A percentile compares a stretch with the other conserved stretches of the same genome.
Conservation (phyloP, 2,329 filamentous ascomycete genomes). For the Trichoderma citrinoviride region DNA sequence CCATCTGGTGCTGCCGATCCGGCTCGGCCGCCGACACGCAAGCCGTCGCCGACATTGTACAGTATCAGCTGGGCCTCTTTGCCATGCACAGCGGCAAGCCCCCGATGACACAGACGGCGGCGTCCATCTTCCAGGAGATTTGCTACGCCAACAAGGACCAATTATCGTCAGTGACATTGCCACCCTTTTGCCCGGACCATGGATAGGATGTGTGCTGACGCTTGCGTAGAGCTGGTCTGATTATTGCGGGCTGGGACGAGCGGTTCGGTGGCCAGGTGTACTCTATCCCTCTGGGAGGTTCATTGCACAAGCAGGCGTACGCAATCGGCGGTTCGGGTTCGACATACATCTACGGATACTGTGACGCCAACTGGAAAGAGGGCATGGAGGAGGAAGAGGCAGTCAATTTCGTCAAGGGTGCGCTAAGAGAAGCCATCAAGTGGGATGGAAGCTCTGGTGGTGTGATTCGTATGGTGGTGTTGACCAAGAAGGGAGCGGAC, state of each 20-base stretch:
- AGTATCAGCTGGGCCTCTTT: conserved; percentile 93
- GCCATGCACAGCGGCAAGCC: conserved; percentile 84
- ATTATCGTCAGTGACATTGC: conserved; percentile 63
- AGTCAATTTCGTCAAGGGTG: conserved; percentile 86
- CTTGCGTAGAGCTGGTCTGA: conserved; percentile 75
- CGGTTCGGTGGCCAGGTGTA: conserved; percentile 96
- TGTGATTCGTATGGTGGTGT: conserved; percentile 95
- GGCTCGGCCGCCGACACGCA: conserved; percentile 97
- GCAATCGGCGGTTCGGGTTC: conserved; percentile 95
- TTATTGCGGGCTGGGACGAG: conserved; percentile 97
- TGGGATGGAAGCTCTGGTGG: conserved; percentile 99
- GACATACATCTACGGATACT: conserved; percentile 99
- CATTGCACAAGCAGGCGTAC: conserved; percentile 95
- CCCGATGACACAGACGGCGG: conserved; percentile 92
- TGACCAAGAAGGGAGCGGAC: conserved; percentile 85
- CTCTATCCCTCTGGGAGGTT: conserved; percentile 93
- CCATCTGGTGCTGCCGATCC: conserved; percentile 98
- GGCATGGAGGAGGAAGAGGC: conserved; percentile 91
- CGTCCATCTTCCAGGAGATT: conserved; percentile 94
- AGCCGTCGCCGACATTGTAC: conserved; percentile 95
- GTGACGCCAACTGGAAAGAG: conserved; percentile 93
- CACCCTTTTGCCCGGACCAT: not conserved
- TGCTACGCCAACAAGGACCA: conserved; percentile 97
- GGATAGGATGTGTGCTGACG: conserved; percentile 23
- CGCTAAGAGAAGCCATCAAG: conserved; percentile 92